These are phyloP conservation scores for Eucalyptus tenuipes DNA, from an alignment of 345 rosid species.

Conservation along the genomic window DNA sequence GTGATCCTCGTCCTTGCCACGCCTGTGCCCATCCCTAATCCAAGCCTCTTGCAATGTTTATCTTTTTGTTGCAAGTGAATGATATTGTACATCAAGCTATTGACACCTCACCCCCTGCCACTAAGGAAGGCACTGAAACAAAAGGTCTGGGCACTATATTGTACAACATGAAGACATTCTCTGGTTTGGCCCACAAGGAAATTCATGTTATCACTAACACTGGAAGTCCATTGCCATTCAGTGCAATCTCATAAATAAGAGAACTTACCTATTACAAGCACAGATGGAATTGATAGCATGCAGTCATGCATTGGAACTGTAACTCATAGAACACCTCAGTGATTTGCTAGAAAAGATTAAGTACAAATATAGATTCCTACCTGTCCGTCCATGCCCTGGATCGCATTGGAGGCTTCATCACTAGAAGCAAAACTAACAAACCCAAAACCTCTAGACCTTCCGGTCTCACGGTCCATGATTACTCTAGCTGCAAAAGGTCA, in stretches of 20 bases:
- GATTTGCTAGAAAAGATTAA: neutral
- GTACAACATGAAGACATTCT: neutral
- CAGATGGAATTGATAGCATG: neutral
- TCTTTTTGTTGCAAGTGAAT: neutral
- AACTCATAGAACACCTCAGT: neutral
- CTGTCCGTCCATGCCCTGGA: constrained; percentile 85
- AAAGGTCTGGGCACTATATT: neutral
- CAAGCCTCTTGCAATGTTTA: neutral
- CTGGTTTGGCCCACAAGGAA: neutral
- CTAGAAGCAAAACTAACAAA: constrained; percentile 48
- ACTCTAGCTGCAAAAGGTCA: constrained; percentile 46
- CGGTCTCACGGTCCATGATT: constrained; percentile 75
- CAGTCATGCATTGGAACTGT: neutral
- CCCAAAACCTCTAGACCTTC: constrained; percentile 89
- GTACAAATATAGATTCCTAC: constrained; percentile 14
- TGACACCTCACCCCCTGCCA: neutral
- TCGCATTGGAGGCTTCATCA: constrained; percentile 70
- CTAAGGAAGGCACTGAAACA: neutral
- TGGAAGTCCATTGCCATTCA: neutral
- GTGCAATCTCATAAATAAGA: neutral
- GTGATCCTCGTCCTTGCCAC: neutral
- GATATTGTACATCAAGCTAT: neutral
- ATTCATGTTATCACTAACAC: neutral
- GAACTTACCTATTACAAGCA: neutral
- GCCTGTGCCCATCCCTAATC: neutral